A percentile compares a stretch with the other conserved stretches of the same genome.
Conservation (phyloP, 805 yeast genomes). For the Vanderwaltozyma verrucispora region DNA sequence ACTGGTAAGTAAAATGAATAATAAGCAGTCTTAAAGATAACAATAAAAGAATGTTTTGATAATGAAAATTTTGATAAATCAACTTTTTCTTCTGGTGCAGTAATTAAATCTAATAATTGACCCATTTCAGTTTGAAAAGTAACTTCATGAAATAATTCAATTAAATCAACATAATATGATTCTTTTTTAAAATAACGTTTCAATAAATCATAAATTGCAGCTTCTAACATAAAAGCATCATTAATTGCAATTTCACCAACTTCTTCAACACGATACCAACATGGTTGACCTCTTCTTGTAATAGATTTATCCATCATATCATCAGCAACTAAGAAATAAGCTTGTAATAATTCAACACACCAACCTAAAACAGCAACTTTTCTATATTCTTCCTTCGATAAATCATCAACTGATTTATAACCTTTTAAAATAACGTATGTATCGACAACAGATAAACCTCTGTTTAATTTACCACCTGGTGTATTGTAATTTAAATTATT, state of each 20-base stretch:
- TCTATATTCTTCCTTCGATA: slow-evolving; percentile 60
- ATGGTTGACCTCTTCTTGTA: slow-evolving; percentile 97
- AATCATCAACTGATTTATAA: slow-evolving; percentile 44
- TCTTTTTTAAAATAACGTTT: slow-evolving; percentile 82
- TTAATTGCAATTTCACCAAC: slow-evolving; percentile 94
- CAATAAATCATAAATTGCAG: slow-evolving; percentile 79
- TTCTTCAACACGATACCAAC: slow-evolving; percentile 79
- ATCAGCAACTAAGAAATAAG: slow-evolving; percentile 93
- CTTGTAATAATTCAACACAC: slow-evolving; percentile 91
- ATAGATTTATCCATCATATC: slow-evolving; percentile 97
- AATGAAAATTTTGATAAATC: slow-evolving; percentile 81
- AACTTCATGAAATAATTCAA: slow-evolving; percentile 93
- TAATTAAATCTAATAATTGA: slow-evolving; percentile 86
- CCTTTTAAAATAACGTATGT: slow-evolving; percentile 76
- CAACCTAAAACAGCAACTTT: slow-evolving; percentile 87
- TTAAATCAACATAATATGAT: slow-evolving; percentile 72
- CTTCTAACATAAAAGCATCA: slow-evolving; percentile 95
- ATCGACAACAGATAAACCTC: slow-evolving; percentile 93
- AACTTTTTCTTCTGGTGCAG: slow-evolving; percentile 94
- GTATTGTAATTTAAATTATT: slow-evolving; percentile 71
- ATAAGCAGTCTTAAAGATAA: slow-evolving; percentile 93
- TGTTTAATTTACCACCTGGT: slow-evolving; percentile 92
- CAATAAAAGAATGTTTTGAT: slow-evolving; percentile 88
- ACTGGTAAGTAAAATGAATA: slow-evolving; percentile 97
- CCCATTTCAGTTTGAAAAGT: slow-evolving; percentile 98